These are phyloP conservation scores for Oryza officinalis DNA, from an alignment of 176 grass and related monocot genomes.

Conservation along the genomic window DNA sequence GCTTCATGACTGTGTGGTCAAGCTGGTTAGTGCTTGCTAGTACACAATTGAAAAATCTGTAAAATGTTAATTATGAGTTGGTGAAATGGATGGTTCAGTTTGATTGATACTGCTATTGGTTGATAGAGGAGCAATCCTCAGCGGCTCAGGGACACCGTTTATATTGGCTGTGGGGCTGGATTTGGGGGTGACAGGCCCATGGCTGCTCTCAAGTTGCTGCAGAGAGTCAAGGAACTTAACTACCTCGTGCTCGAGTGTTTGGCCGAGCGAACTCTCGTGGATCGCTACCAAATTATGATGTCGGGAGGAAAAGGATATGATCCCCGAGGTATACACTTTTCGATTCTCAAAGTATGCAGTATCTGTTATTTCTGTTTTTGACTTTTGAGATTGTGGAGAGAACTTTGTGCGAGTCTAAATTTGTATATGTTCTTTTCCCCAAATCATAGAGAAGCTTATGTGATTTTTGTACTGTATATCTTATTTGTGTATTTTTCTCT, in stretches of 20 bases:
- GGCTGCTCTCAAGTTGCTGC: constrained; percentile 73
- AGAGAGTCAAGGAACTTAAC: constrained; percentile 74
- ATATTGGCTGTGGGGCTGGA: constrained; percentile 85
- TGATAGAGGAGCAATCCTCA: constrained; percentile 66
- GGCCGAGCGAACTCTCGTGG: constrained; percentile 88
- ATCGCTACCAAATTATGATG: constrained; percentile 61
- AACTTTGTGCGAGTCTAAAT: not conserved
- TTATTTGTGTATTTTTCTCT: not conserved
- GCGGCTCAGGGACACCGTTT: constrained; percentile 62
- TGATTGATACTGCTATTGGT: constrained; percentile 2
- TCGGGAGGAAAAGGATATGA: constrained; percentile 87
- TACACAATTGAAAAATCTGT: not conserved
- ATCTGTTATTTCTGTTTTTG: not conserved
- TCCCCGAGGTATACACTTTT: constrained; percentile 52
- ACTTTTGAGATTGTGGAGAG: not conserved
- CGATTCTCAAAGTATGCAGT: constrained; percentile 4
- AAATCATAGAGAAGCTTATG: not conserved
- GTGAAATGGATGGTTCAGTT: constrained; percentile 12
- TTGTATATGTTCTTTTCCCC: not conserved
- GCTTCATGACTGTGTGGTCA: constrained; percentile 54
- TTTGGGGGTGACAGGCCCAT: constrained; percentile 79
- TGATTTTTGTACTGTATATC: not conserved
- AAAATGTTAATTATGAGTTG: not conserved
- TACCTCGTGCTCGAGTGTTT: constrained; percentile 94
- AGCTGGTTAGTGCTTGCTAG: constrained; percentile 54